These are phyloP conservation scores for Vaccinium corymbosum DNA, from an alignment of 148 eudicot species.

Conservation along the genomic window DNA sequence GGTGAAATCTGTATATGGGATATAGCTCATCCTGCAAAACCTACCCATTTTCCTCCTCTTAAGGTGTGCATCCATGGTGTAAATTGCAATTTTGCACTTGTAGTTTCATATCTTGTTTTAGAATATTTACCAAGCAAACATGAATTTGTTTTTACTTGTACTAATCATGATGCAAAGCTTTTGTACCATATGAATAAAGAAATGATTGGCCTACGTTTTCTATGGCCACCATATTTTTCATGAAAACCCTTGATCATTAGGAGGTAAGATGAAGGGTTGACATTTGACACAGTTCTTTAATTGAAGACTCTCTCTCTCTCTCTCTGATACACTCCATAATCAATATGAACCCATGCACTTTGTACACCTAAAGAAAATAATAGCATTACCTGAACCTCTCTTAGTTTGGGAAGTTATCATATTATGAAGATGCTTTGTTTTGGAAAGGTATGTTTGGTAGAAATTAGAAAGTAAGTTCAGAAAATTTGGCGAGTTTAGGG, in stretches of 20 bases:
- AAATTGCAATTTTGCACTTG: not conserved
- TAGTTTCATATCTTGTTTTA: not conserved
- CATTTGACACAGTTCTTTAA: not conserved
- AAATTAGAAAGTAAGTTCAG: too few relatives aligned
- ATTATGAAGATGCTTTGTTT: not conserved
- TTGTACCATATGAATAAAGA: not conserved
- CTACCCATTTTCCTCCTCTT: slow-evolving; percentile 73
- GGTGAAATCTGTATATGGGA: slow-evolving; percentile 98
- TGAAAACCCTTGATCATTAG: not conserved
- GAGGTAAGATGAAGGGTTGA: not conserved
- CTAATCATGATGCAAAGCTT: not conserved
- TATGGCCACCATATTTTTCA: too few relatives aligned
- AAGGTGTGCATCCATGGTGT: slow-evolving; percentile 43
- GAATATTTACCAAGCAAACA: not conserved
- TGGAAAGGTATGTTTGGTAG: not conserved
- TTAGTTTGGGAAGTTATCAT: not conserved
- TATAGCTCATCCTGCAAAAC: slow-evolving; percentile 60
- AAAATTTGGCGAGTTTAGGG: not conserved
- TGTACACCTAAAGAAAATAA: not conserved
- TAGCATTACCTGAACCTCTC: not conserved
- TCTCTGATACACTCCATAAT: not conserved
- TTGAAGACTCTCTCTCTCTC: not conserved
- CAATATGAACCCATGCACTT: slow-evolving; percentile 2
- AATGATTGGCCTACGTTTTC: not conserved
- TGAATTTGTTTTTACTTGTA: not conserved